Conservation (phyloP, 257 asterid species). For the Solanum sejunctum region DNA sequence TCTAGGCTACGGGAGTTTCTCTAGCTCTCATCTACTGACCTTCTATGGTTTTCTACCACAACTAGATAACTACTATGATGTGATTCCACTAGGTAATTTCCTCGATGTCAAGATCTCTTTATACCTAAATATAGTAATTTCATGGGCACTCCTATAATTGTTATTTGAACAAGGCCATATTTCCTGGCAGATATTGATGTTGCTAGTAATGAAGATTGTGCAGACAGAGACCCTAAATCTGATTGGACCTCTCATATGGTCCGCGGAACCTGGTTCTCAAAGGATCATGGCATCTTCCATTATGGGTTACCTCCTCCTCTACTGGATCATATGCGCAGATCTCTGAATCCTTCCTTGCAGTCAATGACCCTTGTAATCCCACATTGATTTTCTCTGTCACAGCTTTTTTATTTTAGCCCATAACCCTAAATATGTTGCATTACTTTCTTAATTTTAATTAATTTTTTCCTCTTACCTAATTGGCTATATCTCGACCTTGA, state of each 20-base stretch:
- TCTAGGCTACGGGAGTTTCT: conserved; percentile 79
- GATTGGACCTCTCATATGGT: conserved; percentile 78
- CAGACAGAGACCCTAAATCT: conserved; percentile 7
- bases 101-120: background rate
- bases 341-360: conserved; percentile 22
- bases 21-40: conserved; percentile 77
- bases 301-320: conserved; percentile 72
- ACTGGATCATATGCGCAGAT: conserved; percentile 51
- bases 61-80: conserved; percentile 65
- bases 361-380: conserved; percentile 28
- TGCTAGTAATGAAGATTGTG: conserved; percentile 29
- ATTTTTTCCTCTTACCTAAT: background rate
- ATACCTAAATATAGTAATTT: background rate
- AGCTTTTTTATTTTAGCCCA: background rate
- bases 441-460: background rate
- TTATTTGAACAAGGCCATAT: background rate
- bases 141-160: background rate
- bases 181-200: conserved; percentile 44
- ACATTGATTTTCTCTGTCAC: background rate
- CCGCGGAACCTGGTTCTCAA: conserved; percentile 84
- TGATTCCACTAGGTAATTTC: conserved; percentile 72
- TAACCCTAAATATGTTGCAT: background rate
- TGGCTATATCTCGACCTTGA: background rate
- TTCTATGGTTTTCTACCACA: conserved; percentile 86
- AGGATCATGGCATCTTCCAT: conserved; percentile 42